Base-by-base conservation (phyloP, 2,329 filamentous ascomycete species). In the Ascochyta koolunga region DNA sequence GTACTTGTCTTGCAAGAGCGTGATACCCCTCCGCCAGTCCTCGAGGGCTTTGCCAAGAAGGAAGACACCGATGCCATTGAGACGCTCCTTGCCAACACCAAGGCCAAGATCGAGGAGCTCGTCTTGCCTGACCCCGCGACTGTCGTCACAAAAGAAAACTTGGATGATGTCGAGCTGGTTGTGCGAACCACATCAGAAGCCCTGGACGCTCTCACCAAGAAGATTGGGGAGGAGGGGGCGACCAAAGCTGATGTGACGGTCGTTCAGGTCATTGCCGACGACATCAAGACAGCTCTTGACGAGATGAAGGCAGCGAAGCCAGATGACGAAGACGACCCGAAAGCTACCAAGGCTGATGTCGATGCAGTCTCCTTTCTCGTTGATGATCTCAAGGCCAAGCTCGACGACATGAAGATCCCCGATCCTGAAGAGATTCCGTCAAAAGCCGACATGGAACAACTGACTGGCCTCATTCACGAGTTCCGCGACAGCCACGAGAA, bases 11-110 rank as follows among this genome's bases (percentile, higher is more conserved):
- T 72, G 25, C 70, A 72, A 42, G 69, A 72, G 24, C 67, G 67
- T 2, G 69, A 71, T 19, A 50, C 53, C 2, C 27, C 60, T 11
- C 29, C 64, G 5, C 58, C 65, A 8, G 50, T 50, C 1, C 43
- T 77, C 13, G 80, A 83, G 41, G 85, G 86, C 32, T 72, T 81
- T 2, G 87, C 89, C 5, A 86, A 82, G 27, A 90, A 90, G 69
- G 91, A 96, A 61, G 93, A 98, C 64, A 90, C 93, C 0, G 86
- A 93, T 57, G 91, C 91, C 10, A 93, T 98, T 54, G 93, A 97
- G 74, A 96, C 89, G 0, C 86, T 98, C 42, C 82, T 98, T 11
- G 86, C 89, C 36, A 96, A 96, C 71, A 93, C 92, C 27, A 97
- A 97, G 72, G 86, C 88, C 5, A 90, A 90, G 40, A 79, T 98